Evolutionary conservation across 495 filamentous ascomycete species (phyloP).

Genomic region (Trypethelium eluteriae): DNA sequence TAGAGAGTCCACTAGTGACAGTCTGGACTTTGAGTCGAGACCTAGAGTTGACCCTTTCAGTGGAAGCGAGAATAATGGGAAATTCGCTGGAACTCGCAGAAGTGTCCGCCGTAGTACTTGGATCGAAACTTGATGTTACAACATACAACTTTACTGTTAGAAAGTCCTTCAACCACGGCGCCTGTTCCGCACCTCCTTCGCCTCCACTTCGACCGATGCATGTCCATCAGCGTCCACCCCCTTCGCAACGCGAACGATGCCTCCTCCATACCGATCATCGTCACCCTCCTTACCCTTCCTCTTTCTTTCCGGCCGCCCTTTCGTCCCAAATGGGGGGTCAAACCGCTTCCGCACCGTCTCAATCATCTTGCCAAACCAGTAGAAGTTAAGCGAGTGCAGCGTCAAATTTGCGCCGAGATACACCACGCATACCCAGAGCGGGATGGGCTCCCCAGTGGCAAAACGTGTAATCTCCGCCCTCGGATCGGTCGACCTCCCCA

Average conservation of each 20-base stretch:
- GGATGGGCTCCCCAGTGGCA: conserved; percentile 42
- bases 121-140: too few species aligned
- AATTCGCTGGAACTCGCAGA: too few species aligned
- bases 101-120: too few species aligned
- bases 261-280: conserved; percentile 20
- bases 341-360: conserved; percentile 84
- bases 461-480: conserved; percentile 48
- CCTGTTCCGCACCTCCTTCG: conserved; percentile 23
- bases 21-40: too few species aligned
- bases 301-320: conserved; percentile 16
- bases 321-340: conserved; percentile 47
- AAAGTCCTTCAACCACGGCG: neutral
- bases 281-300: conserved; percentile 18
- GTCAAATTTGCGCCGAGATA: conserved; percentile 73
- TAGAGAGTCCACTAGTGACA: too few species aligned
- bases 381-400: conserved; percentile 83
- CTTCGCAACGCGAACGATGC: conserved; percentile 12
- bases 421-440: conserved; percentile 67
- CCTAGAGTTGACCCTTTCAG: too few species aligned
- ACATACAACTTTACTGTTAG: too few species aligned
- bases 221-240: conserved; percentile 16
- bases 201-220: conserved; percentile 23
- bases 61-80: too few species aligned
- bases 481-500: conserved; percentile 22
- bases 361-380: conserved; percentile 98